A percentile compares a stretch with the other conserved stretches of the same genome.
Evolutionary conservation across 2,329 filamentous ascomycete species (phyloP).

Genomic region (Xylariales sp.): DNA sequence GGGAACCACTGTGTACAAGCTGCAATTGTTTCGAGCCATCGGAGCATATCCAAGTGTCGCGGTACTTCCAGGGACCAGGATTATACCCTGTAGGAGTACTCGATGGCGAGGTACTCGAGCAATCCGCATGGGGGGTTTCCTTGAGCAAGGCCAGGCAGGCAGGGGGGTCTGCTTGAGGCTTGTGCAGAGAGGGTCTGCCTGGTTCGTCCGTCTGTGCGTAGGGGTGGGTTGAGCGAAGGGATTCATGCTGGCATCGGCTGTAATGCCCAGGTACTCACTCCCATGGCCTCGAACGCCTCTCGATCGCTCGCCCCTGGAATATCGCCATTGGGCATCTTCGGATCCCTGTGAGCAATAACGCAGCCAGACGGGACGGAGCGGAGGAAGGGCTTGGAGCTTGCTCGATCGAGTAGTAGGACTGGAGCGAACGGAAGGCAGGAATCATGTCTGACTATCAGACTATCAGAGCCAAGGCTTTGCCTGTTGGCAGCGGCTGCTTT

Average conservation of each 20-base stretch:
- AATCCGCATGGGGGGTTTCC: neutral
- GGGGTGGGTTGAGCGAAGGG: neutral
- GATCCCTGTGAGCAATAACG: neutral
- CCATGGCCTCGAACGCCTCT: neutral
- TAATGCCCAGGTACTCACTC: neutral
- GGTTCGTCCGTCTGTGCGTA: slow-evolving; percentile 1
- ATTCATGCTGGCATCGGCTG: slow-evolving; percentile 4
- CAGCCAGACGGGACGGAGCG: slow-evolving; percentile 4
- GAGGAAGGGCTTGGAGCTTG: neutral
- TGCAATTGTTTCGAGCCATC: neutral
- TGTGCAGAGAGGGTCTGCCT: neutral
- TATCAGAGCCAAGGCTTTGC: too few species aligned
- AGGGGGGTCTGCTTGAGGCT: neutral
- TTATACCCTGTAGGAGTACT: neutral
- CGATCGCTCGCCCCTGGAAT: neutral
- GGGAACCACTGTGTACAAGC: neutral
- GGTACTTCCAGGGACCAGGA: neutral
- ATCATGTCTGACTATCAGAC: neutral
- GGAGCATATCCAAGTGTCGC: neutral
- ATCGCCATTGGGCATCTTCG: neutral
- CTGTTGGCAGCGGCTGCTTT: too few species aligned
- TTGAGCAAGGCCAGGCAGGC: neutral
- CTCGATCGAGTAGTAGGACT: neutral
- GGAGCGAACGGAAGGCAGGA: neutral
- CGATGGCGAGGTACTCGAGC: neutral